Conservation (phyloP, 2,329 filamentous ascomycete species). For the Aureobasidium sp. region DNA sequence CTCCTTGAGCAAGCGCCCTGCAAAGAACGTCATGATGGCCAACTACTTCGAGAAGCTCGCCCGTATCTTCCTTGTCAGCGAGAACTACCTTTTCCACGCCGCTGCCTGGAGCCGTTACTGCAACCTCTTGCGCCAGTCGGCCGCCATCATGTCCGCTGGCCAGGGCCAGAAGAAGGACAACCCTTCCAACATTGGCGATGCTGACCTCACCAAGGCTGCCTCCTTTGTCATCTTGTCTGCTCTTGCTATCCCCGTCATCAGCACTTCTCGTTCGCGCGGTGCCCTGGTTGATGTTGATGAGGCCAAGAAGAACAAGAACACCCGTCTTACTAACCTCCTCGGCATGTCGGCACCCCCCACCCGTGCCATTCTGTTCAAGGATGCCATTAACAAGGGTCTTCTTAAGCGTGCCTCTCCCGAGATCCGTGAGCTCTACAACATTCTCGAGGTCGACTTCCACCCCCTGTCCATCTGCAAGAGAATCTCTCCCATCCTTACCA, state of each 20-base stretch:
- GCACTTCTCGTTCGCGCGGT: constrained; percentile 90
- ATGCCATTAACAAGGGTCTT: constrained; percentile 89
- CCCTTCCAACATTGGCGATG: constrained; percentile 71
- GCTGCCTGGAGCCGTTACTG: constrained; percentile 97
- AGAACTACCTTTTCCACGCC: constrained; percentile 99
- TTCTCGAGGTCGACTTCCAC: constrained; percentile 98
- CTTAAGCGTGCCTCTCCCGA: constrained; percentile 88
- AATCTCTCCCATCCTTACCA: constrained; percentile 88
- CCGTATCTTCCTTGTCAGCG: constrained; percentile 95
- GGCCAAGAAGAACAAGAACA: constrained; percentile 98
- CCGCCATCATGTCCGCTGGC: constrained; percentile 71
- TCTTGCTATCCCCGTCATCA: constrained; percentile 97
- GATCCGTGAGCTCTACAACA: constrained; percentile 96
- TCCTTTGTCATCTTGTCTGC: constrained; percentile 94
- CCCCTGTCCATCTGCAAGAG: constrained; percentile 98
- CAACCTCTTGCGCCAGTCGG: constrained; percentile 87
- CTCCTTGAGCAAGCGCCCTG: constrained; percentile 93
- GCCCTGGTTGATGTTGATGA: constrained; percentile 96
- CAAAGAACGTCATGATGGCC: constrained; percentile 99
- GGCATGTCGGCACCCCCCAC: constrained; percentile 88
- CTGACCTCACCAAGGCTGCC: constrained; percentile 86
- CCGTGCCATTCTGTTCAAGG: constrained; percentile 85
- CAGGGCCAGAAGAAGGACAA: constrained; percentile 92
- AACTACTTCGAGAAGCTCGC: constrained; percentile 99
- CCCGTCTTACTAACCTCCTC: constrained; percentile 87